Evolutionary conservation across 352 stramenopile species (phyloP).

Genomic region (Pseudoperonospora humuli): DNA sequence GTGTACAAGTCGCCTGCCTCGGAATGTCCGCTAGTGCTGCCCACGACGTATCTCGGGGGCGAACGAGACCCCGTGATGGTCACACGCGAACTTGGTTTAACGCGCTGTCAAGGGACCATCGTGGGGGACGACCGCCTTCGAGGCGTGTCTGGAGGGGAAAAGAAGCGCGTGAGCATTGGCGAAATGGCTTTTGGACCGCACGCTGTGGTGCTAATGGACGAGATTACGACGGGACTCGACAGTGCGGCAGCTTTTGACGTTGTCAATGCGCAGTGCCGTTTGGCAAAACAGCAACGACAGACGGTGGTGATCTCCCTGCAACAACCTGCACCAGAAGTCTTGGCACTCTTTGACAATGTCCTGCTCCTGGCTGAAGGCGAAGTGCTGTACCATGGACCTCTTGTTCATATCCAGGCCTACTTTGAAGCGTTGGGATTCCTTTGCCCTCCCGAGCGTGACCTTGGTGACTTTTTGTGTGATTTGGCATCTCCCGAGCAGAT

Average conservation of each 20-base stretch:
- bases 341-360: constrained; percentile 90
- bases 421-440: constrained; percentile 69
- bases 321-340: constrained; percentile 87
- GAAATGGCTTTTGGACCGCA: constrained; percentile 79
- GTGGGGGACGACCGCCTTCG: constrained; percentile 45
- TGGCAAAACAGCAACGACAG: constrained; percentile 33
- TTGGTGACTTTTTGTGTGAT: constrained; percentile 46
- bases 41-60: constrained; percentile 26
- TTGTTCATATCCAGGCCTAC: constrained; percentile 54
- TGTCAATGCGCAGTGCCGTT: constrained; percentile 24
- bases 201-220: constrained; percentile 36
- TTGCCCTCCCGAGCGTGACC: constrained; percentile 31
- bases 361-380: constrained; percentile 82
- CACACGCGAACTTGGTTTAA: constrained; percentile 32
- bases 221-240: constrained; percentile 47
- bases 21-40: constrained; percentile 21
- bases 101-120: constrained; percentile 43
- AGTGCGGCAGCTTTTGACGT: constrained; percentile 41
- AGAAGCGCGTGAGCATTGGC: constrained; percentile 86
- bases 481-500: constrained; percentile 32
- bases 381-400: constrained; percentile 82
- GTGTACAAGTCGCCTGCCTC: constrained; percentile 18
- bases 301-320: constrained; percentile 72
- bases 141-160: constrained; percentile 81
- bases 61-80: constrained; percentile 24